Conservation (phyloP, 192 early-diverging fungal species). For the Haplosporangium gracile region DNA sequence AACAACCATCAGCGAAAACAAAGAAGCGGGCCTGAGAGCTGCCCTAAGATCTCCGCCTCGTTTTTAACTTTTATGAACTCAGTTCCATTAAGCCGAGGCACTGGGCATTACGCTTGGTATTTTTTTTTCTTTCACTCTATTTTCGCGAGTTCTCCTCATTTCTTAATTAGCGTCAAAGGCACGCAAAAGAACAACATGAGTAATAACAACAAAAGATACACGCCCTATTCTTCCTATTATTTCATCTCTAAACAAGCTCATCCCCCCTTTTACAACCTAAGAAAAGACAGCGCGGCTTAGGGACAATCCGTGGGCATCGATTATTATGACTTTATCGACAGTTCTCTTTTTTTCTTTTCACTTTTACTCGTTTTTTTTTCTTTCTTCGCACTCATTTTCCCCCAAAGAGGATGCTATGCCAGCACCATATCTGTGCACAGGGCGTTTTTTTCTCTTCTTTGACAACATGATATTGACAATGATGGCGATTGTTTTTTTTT, state of each 20-base stretch:
- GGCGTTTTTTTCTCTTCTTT: too few relatives aligned
- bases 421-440: not conserved
- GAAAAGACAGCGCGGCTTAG: not conserved
- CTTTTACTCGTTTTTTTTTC: not conserved
- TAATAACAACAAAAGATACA: not conserved
- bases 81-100: not conserved
- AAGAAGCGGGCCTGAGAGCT: not conserved
- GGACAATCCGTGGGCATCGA: not conserved
- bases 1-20: not conserved
- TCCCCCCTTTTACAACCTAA: constrained; percentile 10
- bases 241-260: constrained; percentile 11
- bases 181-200: too few relatives aligned
- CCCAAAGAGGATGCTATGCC: not conserved
- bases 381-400: not conserved
- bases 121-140: not conserved
- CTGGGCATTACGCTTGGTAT: not conserved
- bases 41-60: not conserved
- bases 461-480: too few relatives aligned
- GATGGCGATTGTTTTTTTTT: too few relatives aligned
- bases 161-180: not conserved
- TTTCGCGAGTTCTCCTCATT: not conserved
- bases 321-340: not conserved
- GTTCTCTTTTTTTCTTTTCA: not conserved
- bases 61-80: not conserved
- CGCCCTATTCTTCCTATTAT: not conserved